Percentiles rank a stretch among this genome's conserved stretches.
These are phyloP conservation scores for Nymphaea thermarum DNA, from an alignment of 164 flowering plant species.

Conservation along the genomic window DNA sequence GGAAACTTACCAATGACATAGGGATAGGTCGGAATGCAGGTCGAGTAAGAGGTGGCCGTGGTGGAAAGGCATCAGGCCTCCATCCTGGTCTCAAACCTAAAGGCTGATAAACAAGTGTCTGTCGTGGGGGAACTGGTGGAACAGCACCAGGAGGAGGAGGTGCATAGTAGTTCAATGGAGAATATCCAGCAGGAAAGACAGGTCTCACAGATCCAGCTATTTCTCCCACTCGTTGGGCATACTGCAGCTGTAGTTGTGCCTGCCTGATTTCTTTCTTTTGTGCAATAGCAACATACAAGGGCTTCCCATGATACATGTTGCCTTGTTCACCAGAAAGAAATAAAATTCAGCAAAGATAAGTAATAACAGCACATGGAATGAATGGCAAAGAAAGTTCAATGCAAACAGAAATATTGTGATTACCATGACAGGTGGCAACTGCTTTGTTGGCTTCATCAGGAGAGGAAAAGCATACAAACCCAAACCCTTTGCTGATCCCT, in stretches of 20 bases:
- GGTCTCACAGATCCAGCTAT: constrained; percentile 42
- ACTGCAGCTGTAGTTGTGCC: constrained; percentile 51
- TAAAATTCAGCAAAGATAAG: neutral
- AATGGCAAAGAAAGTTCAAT: neutral
- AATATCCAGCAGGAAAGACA: constrained; percentile 53
- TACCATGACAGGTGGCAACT: constrained; percentile 61
- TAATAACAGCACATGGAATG: neutral
- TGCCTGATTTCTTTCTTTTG: constrained; percentile 79
- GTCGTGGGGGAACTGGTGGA: constrained; percentile 40
- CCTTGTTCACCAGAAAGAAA: constrained; percentile 23
- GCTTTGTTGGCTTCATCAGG: constrained; percentile 79
- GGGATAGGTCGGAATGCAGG: constrained; percentile 37
- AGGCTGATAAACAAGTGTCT: constrained; percentile 62
- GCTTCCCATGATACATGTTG: constrained; percentile 54
- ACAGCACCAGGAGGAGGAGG: constrained; percentile 30
- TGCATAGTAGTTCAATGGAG: constrained; percentile 44
- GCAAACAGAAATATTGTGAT: neutral
- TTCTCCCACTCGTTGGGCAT: constrained; percentile 42
- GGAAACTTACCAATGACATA: too few species aligned
- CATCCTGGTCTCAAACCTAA: constrained; percentile 63
- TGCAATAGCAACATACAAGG: constrained; percentile 76
- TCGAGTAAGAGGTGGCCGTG: constrained; percentile 21
- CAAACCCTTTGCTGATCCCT: constrained; percentile 84
- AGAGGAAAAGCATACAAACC: constrained; percentile 81
- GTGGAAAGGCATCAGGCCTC: constrained; percentile 41